Conservation (phyloP, 2,329 filamentous ascomycete species). For the Aspergillus candidus region DNA sequence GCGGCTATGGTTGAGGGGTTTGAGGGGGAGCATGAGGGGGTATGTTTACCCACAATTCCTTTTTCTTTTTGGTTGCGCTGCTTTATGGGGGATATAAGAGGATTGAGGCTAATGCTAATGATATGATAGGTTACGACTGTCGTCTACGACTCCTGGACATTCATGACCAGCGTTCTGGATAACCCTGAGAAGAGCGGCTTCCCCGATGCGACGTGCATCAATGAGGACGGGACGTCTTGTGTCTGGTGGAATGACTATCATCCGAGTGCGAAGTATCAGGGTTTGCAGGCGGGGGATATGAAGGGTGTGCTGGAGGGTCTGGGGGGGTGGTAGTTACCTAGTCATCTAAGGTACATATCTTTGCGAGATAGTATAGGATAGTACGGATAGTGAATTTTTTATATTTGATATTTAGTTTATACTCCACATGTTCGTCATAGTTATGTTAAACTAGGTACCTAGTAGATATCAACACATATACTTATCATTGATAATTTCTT, state of each 20-base stretch:
- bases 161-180: conserved; percentile 26
- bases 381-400: too few species aligned
- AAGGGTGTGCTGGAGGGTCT: conserved; percentile 16
- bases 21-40: conserved; percentile 13
- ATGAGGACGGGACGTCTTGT: conserved; percentile 23
- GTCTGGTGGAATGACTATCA: conserved; percentile 32
- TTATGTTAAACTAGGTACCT: too few species aligned
- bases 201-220: conserved; percentile 23
- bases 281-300: conserved; percentile 27
- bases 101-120: too few species aligned
- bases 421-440: too few species aligned
- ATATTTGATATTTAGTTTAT: too few species aligned
- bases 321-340: conserved; percentile 18
- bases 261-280: conserved; percentile 25
- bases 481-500: too few species aligned
- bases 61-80: not conserved
- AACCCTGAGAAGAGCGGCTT: conserved; percentile 22
- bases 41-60: conserved; percentile 15
- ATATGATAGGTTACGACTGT: conserved; percentile 22
- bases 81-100: not conserved
- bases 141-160: conserved; percentile 24
- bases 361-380: not conserved
- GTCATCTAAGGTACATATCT: not conserved
- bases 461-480: too few species aligned
- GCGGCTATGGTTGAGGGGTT: conserved; percentile 18